A percentile compares a stretch with the other conserved stretches of the same genome.
Conservation (phyloP, 164 flowering plant species). For the Santalum album region DNA sequence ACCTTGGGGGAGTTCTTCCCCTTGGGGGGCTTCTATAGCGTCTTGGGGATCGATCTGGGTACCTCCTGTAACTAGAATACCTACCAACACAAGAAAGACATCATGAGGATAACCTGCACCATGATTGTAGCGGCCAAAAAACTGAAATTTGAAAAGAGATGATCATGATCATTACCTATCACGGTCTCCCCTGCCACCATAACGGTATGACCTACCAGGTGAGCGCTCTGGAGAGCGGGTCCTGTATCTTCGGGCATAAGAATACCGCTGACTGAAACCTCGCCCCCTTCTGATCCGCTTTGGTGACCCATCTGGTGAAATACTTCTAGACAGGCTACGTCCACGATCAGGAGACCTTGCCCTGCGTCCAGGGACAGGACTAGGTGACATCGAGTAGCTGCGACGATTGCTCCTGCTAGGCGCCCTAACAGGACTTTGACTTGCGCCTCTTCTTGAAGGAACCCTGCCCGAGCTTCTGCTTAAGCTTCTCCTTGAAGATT, state of each 20-base stretch:
- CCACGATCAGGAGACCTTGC: constrained; percentile 43
- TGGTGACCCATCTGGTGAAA: constrained; percentile 76
- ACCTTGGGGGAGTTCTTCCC: constrained; percentile 90
- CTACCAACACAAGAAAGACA: constrained; percentile 23
- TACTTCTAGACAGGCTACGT: constrained; percentile 68
- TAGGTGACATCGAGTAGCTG: constrained; percentile 15
- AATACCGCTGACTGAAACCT: constrained; percentile 85
- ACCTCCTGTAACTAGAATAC: constrained; percentile 62
- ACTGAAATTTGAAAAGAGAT: not conserved
- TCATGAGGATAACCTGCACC: not conserved
- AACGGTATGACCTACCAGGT: constrained; percentile 69
- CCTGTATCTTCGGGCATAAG: constrained; percentile 82
- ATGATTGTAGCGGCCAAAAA: not conserved
- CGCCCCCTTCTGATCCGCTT: constrained; percentile 91
- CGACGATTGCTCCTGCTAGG: constrained; percentile 44
- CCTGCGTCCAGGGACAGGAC: constrained; percentile 21
- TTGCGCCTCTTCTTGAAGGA: constrained; percentile 23
- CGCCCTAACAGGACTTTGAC: constrained; percentile 42
- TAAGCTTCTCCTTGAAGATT: constrained; percentile 28
- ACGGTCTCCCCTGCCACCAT: too few relatives aligned
- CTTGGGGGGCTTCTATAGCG: constrained; percentile 84
- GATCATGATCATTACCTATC: constrained; percentile 36
- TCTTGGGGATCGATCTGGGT: constrained; percentile 67
- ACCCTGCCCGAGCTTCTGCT: constrained; percentile 40
- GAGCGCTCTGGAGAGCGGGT: constrained; percentile 93